Conservation (phyloP, 2,329 filamentous ascomycete genomes). For the Aureobasidium sp. region DNA sequence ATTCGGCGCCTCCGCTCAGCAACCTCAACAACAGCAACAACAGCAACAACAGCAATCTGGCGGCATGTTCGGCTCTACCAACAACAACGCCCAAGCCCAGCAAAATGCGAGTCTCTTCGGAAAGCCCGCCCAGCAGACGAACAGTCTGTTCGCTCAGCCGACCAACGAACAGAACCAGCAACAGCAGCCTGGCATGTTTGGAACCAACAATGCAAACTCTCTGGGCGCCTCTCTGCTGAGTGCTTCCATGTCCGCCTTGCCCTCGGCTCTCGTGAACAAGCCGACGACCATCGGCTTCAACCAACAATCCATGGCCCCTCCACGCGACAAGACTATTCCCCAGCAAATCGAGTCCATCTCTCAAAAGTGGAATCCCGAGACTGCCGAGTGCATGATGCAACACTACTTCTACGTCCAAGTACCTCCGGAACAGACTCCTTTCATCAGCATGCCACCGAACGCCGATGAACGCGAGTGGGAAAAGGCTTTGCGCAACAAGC, state of each 20-base stretch:
- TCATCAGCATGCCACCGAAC: constrained; percentile 59
- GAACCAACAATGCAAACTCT: constrained; percentile 18
- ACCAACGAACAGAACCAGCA: constrained; percentile 24
- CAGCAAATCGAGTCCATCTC: constrained; percentile 64
- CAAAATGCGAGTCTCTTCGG: constrained; percentile 20
- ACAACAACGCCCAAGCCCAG: constrained; percentile 20
- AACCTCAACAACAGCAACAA: not conserved
- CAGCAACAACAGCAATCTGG: constrained; percentile 31
- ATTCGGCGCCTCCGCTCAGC: constrained; percentile 16
- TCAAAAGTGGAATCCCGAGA: constrained; percentile 64
- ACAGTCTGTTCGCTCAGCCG: constrained; percentile 29
- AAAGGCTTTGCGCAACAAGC: constrained; percentile 71
- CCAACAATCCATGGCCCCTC: constrained; percentile 7
- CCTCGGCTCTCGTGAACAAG: constrained; percentile 12
- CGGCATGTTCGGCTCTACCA: constrained; percentile 18
- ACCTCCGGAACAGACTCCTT: constrained; percentile 63
- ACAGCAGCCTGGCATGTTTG: constrained; percentile 24
- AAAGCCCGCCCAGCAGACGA: constrained; percentile 8
- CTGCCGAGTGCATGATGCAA: constrained; percentile 64
- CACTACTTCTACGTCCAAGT: constrained; percentile 85
- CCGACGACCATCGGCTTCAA: constrained; percentile 15
- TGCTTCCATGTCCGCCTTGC: constrained; percentile 12
- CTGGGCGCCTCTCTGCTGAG: constrained; percentile 17
- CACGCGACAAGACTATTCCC: constrained; percentile 59
- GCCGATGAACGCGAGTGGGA: constrained; percentile 78